Evolutionary conservation across 1,284 basidiomycete genomes (phyloP), one percentile per base, ranked within the genome.

Genomic region (Sphaerobolus stellatus): DNA sequence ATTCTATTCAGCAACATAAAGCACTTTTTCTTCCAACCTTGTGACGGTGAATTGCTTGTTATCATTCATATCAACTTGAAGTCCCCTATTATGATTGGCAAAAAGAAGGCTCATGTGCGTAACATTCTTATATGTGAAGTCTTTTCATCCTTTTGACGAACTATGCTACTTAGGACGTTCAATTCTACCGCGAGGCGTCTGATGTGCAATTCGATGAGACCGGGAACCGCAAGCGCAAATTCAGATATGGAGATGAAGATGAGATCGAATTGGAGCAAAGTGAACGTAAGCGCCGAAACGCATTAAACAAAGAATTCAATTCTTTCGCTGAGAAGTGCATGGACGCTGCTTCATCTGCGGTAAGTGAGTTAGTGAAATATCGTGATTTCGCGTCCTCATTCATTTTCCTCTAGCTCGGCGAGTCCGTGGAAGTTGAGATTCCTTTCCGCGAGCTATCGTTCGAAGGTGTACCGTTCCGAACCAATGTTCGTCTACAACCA

Each of bases 221-320:
- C 0, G 96, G 96, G n/a, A 98, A 98, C 68, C 85, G 94, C 62
- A 99, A 98, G 72, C 86, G 97, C 58, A 95, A 97, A 73, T 92
- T 96, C 61, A 86, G 95, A 53, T 98, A 97, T 66, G 96, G 96
- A 38, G 97, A 99, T 67, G 97, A 99, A 71, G 97, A 99, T 69
- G 97, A 99, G 74, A 95, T 99, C 60, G 96, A 99, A 76, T 89
- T 97, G 72, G 97, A 99, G 69, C 96, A 98, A 68, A 94, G 96
- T 69, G 97, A 99, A 72, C 81, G 95, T 55, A 91, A 90, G 68
- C 85, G 93, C 25, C 78, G 95, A 50, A 88, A 90, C 53, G 80
- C 90, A 71, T 78, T 98, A 36, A 99, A 99, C 79, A 94, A 91
- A 68, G 92, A 97, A 69, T 96, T 99, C 74, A 95, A 93, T 69